Conservation (phyloP, 768 basidiomycete species). For the Pisolithus tinctorius region DNA sequence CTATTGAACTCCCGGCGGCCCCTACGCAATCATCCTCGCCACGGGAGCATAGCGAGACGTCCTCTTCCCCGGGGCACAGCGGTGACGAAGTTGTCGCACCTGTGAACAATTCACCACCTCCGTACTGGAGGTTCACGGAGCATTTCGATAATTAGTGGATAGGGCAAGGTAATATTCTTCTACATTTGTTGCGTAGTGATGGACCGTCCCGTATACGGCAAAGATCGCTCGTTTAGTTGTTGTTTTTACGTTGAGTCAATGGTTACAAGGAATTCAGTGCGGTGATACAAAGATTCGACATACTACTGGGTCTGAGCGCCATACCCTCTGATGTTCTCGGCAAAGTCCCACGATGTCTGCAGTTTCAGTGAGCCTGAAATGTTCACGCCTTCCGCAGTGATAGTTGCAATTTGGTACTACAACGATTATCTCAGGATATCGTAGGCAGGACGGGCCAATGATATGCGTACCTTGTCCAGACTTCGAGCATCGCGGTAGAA, state of each 20-base stretch:
- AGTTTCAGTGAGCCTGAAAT: conserved; percentile 76
- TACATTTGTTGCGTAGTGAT: not conserved
- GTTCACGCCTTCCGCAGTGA: conserved; percentile 66
- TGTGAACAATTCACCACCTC: conserved; percentile 18
- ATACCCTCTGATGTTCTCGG: conserved; percentile 87
- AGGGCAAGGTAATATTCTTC: not conserved
- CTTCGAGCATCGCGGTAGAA: conserved; percentile 96
- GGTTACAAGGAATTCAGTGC: not conserved
- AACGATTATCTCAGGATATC: not conserved
- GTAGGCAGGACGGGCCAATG: not conserved
- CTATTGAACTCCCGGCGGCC: too few species aligned
- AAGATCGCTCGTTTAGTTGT: not conserved
- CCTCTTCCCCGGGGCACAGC: conserved; percentile 11
- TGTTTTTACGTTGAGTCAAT: not conserved
- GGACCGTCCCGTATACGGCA: too few species aligned
- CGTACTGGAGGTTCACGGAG: conserved; percentile 8
- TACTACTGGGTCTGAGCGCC: conserved; percentile 81
- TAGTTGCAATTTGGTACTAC: conserved; percentile 92
- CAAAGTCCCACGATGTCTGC: conserved; percentile 86
- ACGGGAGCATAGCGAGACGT: not conserved
- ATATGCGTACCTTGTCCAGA: conserved; percentile 74
- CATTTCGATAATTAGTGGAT: too few species aligned
- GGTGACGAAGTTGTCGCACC: conserved; percentile 9
- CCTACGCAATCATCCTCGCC: too few species aligned
- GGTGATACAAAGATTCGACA: conserved; percentile 1